Evolutionary conservation across 768 basidiomycete genomes (phyloP), one percentile per base, ranked within the genome.

Genomic region (Boletus reticulatus): DNA sequence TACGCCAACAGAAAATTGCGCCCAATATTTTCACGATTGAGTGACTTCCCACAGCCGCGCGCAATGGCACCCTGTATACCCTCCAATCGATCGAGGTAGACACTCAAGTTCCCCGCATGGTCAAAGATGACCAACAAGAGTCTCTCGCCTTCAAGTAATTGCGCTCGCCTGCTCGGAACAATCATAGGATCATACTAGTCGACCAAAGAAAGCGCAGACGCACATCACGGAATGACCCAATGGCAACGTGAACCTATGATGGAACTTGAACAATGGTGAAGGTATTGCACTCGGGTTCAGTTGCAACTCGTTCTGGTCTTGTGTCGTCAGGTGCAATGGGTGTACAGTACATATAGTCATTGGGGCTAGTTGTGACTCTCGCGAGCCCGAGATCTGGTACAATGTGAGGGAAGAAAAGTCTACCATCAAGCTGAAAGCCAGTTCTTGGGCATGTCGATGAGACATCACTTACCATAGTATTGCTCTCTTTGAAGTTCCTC

Each of bases 21-120:
- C 0, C 80, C 82, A 13, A 83, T 72, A 60, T 78, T 82, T 53
- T 79, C 76, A 9, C 71, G 73, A 50, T 75, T 72, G 16, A 84
- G 62, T 0, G n/a, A 31, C 48, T 76, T 76, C 29, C 70, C 65
- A 6, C 54, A 50, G 1, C 62, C 50, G 7, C 61, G 61, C 0
- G 36, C 14, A 13, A 82, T 60, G 0, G 76, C 72, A 12, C 63
- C 53, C 0, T 71, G 66, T 9, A 84, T 67, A 12, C 41, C 54
- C 3, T 54, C 37, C 3, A 75, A 50, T 0, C 34, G 31, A 1
- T 82, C 82, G n/a, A 78, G 56, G 51, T 71, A 82, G 4, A 83
- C 63, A 20, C 52, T 61, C 16, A 80, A 37, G 34, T 71, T 64
- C 8, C 73, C 74, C 1, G 44, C 24, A 8, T 62, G 55, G 59